Conservation (phyloP, 1,284 basidiomycete species). For the Ustilago vetiveriae region DNA sequence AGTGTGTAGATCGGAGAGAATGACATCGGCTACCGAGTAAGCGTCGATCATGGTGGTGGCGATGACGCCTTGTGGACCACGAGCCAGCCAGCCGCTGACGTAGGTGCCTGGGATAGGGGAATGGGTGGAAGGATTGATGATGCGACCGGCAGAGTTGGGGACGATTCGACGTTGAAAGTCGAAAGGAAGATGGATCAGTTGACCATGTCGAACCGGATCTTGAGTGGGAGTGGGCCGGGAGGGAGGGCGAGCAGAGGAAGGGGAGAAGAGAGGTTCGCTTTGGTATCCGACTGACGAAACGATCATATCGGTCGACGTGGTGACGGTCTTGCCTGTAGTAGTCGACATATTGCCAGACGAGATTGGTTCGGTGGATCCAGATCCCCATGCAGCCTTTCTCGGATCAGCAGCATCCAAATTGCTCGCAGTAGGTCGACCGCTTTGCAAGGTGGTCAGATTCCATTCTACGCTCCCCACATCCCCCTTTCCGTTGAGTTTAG, state of each 20-base stretch:
- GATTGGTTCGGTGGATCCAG: slow-evolving; percentile 8
- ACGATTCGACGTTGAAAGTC: slow-evolving; percentile 24
- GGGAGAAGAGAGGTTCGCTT: slow-evolving; percentile 72
- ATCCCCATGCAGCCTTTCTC: slow-evolving; percentile 31
- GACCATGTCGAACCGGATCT: too few species aligned
- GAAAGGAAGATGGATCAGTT: slow-evolving; percentile 30
- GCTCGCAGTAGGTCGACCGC: slow-evolving; percentile 16
- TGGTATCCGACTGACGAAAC: slow-evolving; percentile 89
- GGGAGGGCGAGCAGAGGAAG: too few species aligned
- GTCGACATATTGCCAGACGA: slow-evolving; percentile 5
- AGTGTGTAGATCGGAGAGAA: slow-evolving; percentile 72
- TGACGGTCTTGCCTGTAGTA: slow-evolving; percentile 73
- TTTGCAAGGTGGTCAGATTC: slow-evolving; percentile 43
- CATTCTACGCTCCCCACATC: slow-evolving; percentile 43
- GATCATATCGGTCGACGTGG: slow-evolving; percentile 78
- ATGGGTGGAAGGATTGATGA: slow-evolving; percentile 40
- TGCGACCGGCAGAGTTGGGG: slow-evolving; percentile 64
- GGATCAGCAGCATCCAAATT: slow-evolving; percentile 36
- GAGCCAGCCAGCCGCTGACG: slow-evolving; percentile 91
- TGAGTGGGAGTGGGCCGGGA: too few species aligned
- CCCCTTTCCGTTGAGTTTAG: slow-evolving; percentile 1
- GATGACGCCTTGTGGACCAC: slow-evolving; percentile 90
- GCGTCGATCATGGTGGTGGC: slow-evolving; percentile 94
- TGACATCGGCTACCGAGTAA: slow-evolving; percentile 78
- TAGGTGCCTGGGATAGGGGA: slow-evolving; percentile 75